phyloP scores from a whole-genome alignment of 331 rosid species.

The Quercus lobata region DNA sequence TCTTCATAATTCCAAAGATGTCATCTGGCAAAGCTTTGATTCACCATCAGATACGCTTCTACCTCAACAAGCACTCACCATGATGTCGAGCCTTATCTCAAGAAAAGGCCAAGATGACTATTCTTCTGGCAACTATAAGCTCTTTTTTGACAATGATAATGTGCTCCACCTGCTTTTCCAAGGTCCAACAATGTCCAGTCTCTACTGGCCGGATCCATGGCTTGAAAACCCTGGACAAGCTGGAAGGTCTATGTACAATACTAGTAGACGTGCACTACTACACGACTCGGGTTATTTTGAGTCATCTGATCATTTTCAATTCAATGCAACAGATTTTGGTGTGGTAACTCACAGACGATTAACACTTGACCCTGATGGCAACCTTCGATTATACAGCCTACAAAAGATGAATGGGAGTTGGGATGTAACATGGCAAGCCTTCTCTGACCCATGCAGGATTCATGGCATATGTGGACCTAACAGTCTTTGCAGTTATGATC shows the following conservation, averaged over 20 bases:
- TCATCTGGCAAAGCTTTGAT: conserved; percentile 49
- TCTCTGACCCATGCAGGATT: conserved; percentile 13
- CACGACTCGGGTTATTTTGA: conserved; percentile 24
- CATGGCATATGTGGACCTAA: conserved; percentile 49
- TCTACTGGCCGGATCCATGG: too few relatives aligned
- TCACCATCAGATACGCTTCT: conserved; percentile 46
- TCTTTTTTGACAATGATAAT: conserved; percentile 39
- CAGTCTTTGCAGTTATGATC: conserved; percentile 36
- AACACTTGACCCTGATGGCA: conserved; percentile 35
- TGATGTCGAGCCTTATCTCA: conserved; percentile 23
- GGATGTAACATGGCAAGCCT: conserved; percentile 31
- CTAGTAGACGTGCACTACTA: conserved; percentile 7
- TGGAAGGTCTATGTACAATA: too few relatives aligned
- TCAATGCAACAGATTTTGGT: conserved; percentile 11
- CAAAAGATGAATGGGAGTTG: not conserved
- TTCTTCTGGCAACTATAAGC: conserved; percentile 39
- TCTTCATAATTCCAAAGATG: not conserved
- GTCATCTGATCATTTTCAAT: conserved; percentile 28
- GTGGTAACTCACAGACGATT: not conserved
- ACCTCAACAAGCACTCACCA: conserved; percentile 26
- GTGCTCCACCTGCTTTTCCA: not conserved
- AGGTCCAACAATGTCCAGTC: too few relatives aligned
- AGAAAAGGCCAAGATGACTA: conserved; percentile 27
- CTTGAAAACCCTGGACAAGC: too few relatives aligned
- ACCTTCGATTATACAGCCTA: conserved; percentile 38